Conservation (phyloP, 2,329 filamentous ascomycete species). For the Purpureocillium lavendulum region DNA sequence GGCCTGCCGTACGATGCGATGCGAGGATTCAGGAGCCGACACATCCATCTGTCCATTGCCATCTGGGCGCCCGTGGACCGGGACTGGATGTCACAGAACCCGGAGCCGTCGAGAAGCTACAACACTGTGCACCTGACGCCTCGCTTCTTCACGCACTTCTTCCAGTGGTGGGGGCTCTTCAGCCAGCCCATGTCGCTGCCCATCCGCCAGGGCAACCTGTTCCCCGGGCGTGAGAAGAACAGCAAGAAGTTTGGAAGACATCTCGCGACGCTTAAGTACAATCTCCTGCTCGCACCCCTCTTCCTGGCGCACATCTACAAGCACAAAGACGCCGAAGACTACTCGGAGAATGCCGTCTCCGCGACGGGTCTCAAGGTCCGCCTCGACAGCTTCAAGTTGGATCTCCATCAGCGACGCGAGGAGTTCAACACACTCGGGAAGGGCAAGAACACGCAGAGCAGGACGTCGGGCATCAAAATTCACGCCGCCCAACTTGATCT, state of each 20-base stretch:
- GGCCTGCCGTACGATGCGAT: slow-evolving; percentile 76
- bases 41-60: slow-evolving; percentile 92
- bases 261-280: slow-evolving; percentile 98
- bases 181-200: slow-evolving; percentile 91
- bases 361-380: slow-evolving; percentile 95
- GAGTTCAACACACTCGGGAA: slow-evolving; percentile 79
- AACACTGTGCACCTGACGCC: slow-evolving; percentile 93
- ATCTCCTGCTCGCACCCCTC: slow-evolving; percentile 79
- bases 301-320: slow-evolving; percentile 98
- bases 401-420: slow-evolving; percentile 88
- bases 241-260: slow-evolving; percentile 98
- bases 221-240: slow-evolving; percentile 88
- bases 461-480: slow-evolving; percentile 90
- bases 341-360: slow-evolving; percentile 66
- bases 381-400: slow-evolving; percentile 94
- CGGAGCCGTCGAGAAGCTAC: slow-evolving; percentile 78
- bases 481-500: slow-evolving; percentile 92
- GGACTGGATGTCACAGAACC: slow-evolving; percentile 72
- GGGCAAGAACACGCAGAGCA: slow-evolving; percentile 65
- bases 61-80: slow-evolving; percentile 80
- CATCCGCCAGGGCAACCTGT: slow-evolving; percentile 83
- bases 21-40: slow-evolving; percentile 88
- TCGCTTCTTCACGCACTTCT: slow-evolving; percentile 97
- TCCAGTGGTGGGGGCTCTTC: slow-evolving; percentile 95
- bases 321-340: slow-evolving; percentile 90